Conservation (phyloP, 192 early-diverging fungal genomes). For the Anaeromyces robustus region DNA sequence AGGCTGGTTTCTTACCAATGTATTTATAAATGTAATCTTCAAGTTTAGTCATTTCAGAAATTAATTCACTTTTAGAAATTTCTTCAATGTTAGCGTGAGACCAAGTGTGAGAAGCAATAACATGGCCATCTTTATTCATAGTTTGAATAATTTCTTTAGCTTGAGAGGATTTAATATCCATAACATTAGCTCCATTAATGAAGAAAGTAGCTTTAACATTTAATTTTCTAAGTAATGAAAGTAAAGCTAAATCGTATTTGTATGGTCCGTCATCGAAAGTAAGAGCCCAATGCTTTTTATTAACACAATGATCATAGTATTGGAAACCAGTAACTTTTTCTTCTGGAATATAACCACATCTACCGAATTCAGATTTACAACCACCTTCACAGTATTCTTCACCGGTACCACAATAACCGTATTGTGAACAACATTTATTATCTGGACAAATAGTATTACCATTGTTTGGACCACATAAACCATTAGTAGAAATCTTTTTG, state of each 20-base stretch:
- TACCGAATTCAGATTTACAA: background rate
- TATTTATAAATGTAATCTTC: constrained; percentile 1
- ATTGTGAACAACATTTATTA: background rate
- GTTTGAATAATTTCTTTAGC: constrained; percentile 5
- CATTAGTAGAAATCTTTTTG: background rate
- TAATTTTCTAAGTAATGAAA: constrained; percentile 8
- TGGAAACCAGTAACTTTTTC: background rate
- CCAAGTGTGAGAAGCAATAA: constrained; percentile 35
- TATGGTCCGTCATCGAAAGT: constrained; percentile 49
- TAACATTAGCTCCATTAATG: constrained; percentile 41
- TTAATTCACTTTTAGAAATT: background rate
- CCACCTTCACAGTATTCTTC: background rate
- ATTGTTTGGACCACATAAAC: background rate
- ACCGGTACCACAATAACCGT: background rate
- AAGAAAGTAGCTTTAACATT: constrained; percentile 47
- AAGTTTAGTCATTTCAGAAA: background rate
- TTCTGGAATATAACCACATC: background rate
- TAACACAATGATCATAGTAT: constrained; percentile 8
- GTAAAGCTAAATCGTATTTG: constrained; percentile 5
- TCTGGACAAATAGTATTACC: background rate
- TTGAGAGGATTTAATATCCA: constrained; percentile 1
- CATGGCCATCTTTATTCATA: constrained; percentile 16
- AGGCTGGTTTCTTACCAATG: constrained; percentile 3
- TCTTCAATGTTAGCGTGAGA: constrained; percentile 13
- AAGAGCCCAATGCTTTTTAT: constrained; percentile 25